Percentiles rank a stretch among this genome's conserved stretches.
phyloP scores from a whole-genome alignment of 805 yeast species.

The Metschnikowia cubensis region DNA sequence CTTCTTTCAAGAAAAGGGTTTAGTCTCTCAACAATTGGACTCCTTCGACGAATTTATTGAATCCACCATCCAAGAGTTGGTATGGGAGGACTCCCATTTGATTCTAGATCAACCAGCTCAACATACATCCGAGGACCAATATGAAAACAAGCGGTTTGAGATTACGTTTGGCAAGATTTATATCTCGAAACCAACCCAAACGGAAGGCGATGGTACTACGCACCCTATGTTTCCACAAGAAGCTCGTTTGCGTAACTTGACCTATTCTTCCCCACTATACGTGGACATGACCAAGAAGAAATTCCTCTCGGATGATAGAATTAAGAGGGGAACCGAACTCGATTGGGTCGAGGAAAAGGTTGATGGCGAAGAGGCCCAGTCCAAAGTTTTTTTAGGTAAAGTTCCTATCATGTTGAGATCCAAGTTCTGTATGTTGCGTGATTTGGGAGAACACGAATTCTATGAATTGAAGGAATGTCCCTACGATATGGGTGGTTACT shows the following conservation, averaged over 20 bases:
- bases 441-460: conserved; percentile 85
- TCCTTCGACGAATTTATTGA: conserved; percentile 98
- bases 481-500: conserved; percentile 99
- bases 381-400: conserved; percentile 86
- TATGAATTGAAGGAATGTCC: conserved; percentile 98
- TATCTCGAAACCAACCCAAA: conserved; percentile 94
- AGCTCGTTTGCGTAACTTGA: conserved; percentile 91
- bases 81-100: conserved; percentile 90
- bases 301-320: conserved; percentile 73
- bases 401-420: conserved; percentile 98
- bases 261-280: conserved; percentile 93
- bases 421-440: conserved; percentile 89
- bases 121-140: conserved; percentile 87
- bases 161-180: conserved; percentile 97
- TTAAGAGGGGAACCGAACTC: conserved; percentile 42
- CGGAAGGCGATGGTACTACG: conserved; percentile 99
- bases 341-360: conserved; percentile 51
- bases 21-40: conserved; percentile 96
- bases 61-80: conserved; percentile 93
- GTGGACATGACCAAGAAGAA: conserved; percentile 94
- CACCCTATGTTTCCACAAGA: conserved; percentile 98
- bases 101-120: conserved; percentile 98
- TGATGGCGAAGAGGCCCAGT: conserved; percentile 55
- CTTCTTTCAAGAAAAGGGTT: conserved; percentile 92
- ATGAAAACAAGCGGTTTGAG: conserved; percentile 87